Evolutionary conservation across 2,329 filamentous ascomycete genomes (phyloP).

Genomic region (Cryphonectria japonica): DNA sequence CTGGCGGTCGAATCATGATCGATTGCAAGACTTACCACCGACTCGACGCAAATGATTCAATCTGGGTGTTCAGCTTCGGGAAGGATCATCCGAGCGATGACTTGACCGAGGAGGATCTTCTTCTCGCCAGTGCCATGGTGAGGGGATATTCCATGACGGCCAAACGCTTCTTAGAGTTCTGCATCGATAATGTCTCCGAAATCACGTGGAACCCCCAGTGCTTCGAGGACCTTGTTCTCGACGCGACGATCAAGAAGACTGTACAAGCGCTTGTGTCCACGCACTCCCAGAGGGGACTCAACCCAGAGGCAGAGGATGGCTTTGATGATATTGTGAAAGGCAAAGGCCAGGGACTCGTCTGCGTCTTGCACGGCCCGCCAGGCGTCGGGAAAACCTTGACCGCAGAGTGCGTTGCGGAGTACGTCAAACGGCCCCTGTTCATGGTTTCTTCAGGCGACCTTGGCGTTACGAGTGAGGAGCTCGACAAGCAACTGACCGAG

Average conservation of each 20-base stretch:
- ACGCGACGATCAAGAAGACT: slow-evolving; percentile 37
- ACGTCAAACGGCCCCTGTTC: slow-evolving; percentile 40
- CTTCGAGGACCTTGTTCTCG: slow-evolving; percentile 40
- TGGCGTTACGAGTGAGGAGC: slow-evolving; percentile 24
- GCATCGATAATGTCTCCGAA: slow-evolving; percentile 32
- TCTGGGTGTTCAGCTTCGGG: slow-evolving; percentile 32
- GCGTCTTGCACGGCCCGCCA: slow-evolving; percentile 38
- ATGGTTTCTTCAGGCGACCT: slow-evolving; percentile 37
- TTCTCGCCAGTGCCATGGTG: slow-evolving; percentile 35
- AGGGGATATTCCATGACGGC: slow-evolving; percentile 39
- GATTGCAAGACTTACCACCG: slow-evolving; percentile 41
- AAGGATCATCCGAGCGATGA: slow-evolving; percentile 29
- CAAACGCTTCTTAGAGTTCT: slow-evolving; percentile 39
- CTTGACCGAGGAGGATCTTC: slow-evolving; percentile 36
- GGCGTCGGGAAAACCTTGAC: slow-evolving; percentile 44
- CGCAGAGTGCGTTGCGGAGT: slow-evolving; percentile 42
- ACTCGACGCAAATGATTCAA: slow-evolving; percentile 35
- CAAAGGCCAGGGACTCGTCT: slow-evolving; percentile 34
- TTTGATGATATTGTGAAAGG: slow-evolving; percentile 33
- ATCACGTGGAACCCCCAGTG: slow-evolving; percentile 37
- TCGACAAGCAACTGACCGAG: slow-evolving; percentile 22
- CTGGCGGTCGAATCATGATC: slow-evolving; percentile 42
- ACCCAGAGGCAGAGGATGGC: slow-evolving; percentile 7
- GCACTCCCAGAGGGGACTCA: slow-evolving; percentile 26
- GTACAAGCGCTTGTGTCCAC: slow-evolving; percentile 38